A percentile compares a stretch with the other conserved stretches of the same genome.
Conservation (phyloP, 2,329 filamentous ascomycete genomes). For the Proliferodiscus dingleyae region DNA sequence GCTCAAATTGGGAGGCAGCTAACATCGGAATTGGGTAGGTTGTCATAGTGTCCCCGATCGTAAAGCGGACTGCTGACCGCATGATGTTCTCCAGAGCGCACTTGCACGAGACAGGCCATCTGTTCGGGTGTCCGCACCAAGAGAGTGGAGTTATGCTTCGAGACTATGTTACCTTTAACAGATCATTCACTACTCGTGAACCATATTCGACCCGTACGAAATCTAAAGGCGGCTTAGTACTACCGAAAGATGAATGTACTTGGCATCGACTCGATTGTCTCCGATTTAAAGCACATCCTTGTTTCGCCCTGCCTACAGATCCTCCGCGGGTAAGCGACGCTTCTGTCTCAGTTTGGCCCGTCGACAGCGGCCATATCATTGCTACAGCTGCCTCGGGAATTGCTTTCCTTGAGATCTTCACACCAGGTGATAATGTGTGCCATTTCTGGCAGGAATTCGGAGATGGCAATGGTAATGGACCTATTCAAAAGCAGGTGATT, state of each 20-base stretch:
- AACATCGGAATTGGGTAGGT: conserved; percentile 76
- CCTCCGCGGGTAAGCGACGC: conserved; percentile 57
- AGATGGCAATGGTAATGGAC: conserved; percentile 52
- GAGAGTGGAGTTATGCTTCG: conserved; percentile 88
- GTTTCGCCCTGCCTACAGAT: conserved; percentile 81
- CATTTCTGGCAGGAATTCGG: conserved; percentile 77
- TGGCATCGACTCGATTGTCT: conserved; percentile 91
- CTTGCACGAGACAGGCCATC: conserved; percentile 82
- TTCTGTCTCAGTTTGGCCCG: conserved; percentile 80
- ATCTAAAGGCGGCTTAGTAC: conserved; percentile 70
- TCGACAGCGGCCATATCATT: conserved; percentile 71
- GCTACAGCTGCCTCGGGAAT: conserved; percentile 77
- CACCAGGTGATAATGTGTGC: conserved; percentile 76
- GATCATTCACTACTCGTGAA: conserved; percentile 76
- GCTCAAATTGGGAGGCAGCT: conserved; percentile 92
- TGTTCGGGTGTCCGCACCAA: conserved; percentile 86
- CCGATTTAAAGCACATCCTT: conserved; percentile 84
- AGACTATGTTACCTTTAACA: conserved; percentile 80
- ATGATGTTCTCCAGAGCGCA: conserved; percentile 54
- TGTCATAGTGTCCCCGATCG: no score
- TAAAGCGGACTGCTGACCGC: no score
- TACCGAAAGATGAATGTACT: conserved; percentile 75
- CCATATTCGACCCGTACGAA: conserved; percentile 84
- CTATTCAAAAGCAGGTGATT: conserved; percentile 65
- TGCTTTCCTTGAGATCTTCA: conserved; percentile 77